phyloP scores from a whole-genome alignment of 495 filamentous ascomycete genomes.

The Penicillium tannophilum region DNA sequence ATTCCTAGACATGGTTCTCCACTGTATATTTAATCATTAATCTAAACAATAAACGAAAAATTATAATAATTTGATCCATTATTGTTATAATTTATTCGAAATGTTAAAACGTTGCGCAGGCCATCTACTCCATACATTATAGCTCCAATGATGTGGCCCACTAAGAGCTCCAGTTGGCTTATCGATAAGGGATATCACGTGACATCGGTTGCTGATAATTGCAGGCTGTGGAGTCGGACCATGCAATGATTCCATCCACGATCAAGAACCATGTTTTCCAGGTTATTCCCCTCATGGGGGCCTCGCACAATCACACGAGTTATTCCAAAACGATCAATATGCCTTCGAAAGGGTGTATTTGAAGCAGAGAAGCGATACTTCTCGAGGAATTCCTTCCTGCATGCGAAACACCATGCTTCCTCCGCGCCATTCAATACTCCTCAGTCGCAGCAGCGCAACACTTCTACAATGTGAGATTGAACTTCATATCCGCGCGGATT shows the following conservation, averaged over 20 bases:
- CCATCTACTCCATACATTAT: too few species aligned
- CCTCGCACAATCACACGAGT: conserved; percentile 20
- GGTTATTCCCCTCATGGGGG: conserved; percentile 32
- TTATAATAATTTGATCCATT: too few species aligned
- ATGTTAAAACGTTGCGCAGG: too few species aligned
- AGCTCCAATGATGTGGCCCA: too few species aligned
- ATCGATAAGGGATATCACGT: conserved; percentile 20
- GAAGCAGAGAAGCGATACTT: conserved; percentile 39
- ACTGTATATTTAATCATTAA: too few species aligned
- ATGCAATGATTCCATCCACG: conserved; percentile 16
- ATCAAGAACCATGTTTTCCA: conserved; percentile 37
- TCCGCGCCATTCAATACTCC: conserved; percentile 43
- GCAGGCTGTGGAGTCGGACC: conserved; percentile 7
- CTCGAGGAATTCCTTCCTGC: conserved; percentile 37
- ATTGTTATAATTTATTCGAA: too few species aligned
- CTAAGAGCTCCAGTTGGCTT: neutral
- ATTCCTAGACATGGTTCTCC: too few species aligned
- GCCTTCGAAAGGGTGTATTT: conserved; percentile 18
- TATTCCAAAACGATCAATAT: conserved; percentile 20
- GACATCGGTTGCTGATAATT: conserved; percentile 11
- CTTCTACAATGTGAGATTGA: conserved; percentile 43
- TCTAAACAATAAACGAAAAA: too few species aligned
- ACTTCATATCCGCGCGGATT: neutral
- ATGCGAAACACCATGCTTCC: conserved; percentile 30
- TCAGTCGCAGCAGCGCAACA: conserved; percentile 46